Percentiles rank a stretch among this genome's conserved stretches.
phyloP scores from a whole-genome alignment of 352 stramenopile genomes.

The Pythium aristosporum region DNA sequence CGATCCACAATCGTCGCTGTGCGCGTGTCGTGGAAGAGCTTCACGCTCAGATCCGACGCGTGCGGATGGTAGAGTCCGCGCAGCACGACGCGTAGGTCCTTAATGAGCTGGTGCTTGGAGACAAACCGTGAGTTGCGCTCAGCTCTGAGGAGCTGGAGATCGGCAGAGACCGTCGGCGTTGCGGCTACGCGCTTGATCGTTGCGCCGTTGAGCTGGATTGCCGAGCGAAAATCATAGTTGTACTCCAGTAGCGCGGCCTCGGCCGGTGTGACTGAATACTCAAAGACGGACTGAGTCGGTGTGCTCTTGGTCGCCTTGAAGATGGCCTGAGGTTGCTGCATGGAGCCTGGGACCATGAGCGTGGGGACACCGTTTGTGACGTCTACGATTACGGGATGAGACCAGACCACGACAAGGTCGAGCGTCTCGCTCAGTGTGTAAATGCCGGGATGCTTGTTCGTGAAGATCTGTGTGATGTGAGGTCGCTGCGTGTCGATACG shows the following conservation, averaged over 20 bases:
- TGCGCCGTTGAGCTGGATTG: slow-evolving; percentile 49
- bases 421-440: slow-evolving; percentile 66
- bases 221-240: slow-evolving; percentile 40
- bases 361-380: slow-evolving; percentile 33
- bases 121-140: slow-evolving; percentile 37
- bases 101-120: slow-evolving; percentile 61
- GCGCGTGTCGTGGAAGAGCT: slow-evolving; percentile 49
- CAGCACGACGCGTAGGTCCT: slow-evolving; percentile 49
- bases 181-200: slow-evolving; percentile 44
- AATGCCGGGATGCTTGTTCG: slow-evolving; percentile 50
- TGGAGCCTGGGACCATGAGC: slow-evolving; percentile 36
- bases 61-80: slow-evolving; percentile 69
- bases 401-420: slow-evolving; percentile 66
- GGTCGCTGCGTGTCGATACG: slow-evolving; percentile 49
- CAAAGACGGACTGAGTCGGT: slow-evolving; percentile 40
- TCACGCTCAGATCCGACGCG: slow-evolving; percentile 47
- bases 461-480: slow-evolving; percentile 47
- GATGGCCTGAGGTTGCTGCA: slow-evolving; percentile 31
- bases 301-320: slow-evolving; percentile 48
- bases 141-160: slow-evolving; percentile 37
- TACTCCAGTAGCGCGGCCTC: slow-evolving; percentile 34
- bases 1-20: slow-evolving; percentile 40
- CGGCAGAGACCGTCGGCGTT: slow-evolving; percentile 36
- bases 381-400: slow-evolving; percentile 39
- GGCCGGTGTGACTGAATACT: slow-evolving; percentile 37